Evolutionary conservation across 345 rosid species (phyloP).

Genomic region (Noccaea bulbosa): DNA sequence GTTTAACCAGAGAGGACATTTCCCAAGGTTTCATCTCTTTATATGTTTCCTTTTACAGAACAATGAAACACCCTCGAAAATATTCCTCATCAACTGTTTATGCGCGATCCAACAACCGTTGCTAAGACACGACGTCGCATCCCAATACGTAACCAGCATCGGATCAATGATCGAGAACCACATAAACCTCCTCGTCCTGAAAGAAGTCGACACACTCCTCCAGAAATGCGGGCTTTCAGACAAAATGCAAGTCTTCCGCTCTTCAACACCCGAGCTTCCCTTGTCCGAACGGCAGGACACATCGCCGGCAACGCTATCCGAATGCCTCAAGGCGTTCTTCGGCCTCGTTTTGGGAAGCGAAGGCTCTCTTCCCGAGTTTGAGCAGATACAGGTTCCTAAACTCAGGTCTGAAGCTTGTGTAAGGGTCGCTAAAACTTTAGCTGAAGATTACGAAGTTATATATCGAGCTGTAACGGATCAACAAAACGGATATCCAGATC

Average conservation of each 20-base stretch:
- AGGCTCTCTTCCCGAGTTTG: constrained; percentile 85
- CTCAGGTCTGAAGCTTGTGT: constrained; percentile 80
- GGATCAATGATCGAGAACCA: constrained; percentile 76
- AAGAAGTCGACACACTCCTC: constrained; percentile 86
- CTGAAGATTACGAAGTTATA: constrained; percentile 80
- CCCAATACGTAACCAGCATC: constrained; percentile 71
- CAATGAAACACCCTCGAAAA: constrained; percentile 77
- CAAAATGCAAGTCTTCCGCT: constrained; percentile 67
- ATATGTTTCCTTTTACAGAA: constrained; percentile 53
- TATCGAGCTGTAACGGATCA: constrained; percentile 75
- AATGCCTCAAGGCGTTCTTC: constrained; percentile 81
- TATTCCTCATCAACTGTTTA: constrained; percentile 92
- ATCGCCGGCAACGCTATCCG: constrained; percentile 63
- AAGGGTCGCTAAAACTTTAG: constrained; percentile 71
- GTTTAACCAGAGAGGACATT: neutral
- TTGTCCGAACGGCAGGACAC: constrained; percentile 71
- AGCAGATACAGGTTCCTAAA: constrained; percentile 92
- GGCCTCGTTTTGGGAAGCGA: constrained; percentile 87
- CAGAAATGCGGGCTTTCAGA: constrained; percentile 67
- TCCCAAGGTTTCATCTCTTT: constrained; percentile 1
- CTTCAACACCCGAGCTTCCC: constrained; percentile 46
- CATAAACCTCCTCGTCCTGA: constrained; percentile 63
- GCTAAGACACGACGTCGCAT: constrained; percentile 67
- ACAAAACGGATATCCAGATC: constrained; percentile 72
- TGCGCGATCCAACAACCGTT: constrained; percentile 89